Evolutionary conservation across 1,284 basidiomycete species (phyloP).

Genomic region (Trichosporon asahii): DNA sequence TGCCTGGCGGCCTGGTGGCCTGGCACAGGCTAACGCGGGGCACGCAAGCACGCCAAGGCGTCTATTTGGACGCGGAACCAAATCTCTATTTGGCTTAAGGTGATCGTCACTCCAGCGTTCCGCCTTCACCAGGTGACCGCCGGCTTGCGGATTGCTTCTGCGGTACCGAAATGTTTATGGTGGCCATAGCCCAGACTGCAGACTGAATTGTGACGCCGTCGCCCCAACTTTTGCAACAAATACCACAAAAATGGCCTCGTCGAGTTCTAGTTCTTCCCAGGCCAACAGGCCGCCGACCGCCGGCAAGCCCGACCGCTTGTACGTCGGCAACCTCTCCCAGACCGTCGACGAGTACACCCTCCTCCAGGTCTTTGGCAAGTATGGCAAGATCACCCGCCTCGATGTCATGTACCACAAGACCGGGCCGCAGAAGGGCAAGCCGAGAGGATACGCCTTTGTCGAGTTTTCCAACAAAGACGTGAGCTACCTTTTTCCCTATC

Average conservation of each 20-base stretch:
- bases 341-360: conserved; percentile 89
- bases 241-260: conserved; percentile 7
- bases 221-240: background rate
- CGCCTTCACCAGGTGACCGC: background rate
- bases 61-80: background rate
- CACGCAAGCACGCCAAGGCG: background rate
- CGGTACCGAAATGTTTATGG: background rate
- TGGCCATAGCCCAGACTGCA: background rate
- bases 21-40: background rate
- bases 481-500: conserved; percentile 51
- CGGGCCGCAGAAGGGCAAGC: conserved; percentile 82
- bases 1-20: too few relatives aligned
- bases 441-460: conserved; percentile 90
- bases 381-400: conserved; percentile 84
- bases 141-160: background rate
- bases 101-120: background rate
- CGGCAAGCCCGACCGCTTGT: conserved; percentile 60
- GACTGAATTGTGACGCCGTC: background rate
- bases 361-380: conserved; percentile 83
- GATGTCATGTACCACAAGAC: conserved; percentile 95
- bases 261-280: background rate
- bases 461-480: conserved; percentile 78
- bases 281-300: conserved; percentile 13
- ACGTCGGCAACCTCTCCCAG: conserved; percentile 84
- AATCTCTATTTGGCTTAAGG: background rate